Evolutionary conservation across 495 filamentous ascomycete genomes (phyloP).

Genomic region (Talaromyces thailandensis): DNA sequence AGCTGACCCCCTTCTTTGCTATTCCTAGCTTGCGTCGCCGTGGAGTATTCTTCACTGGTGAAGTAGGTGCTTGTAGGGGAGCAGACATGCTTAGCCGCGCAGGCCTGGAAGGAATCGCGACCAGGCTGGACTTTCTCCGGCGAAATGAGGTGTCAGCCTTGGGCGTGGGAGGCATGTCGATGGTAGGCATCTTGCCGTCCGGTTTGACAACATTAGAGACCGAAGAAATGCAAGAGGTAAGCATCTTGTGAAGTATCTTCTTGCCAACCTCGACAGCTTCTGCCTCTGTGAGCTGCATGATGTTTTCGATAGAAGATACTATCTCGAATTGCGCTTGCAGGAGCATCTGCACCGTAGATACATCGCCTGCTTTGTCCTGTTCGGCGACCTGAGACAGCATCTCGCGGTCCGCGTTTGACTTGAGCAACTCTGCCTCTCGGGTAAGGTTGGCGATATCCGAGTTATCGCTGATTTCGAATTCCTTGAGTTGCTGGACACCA

Average conservation of each 20-base stretch:
- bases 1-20: constrained; percentile 69
- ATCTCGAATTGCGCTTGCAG: constrained; percentile 89
- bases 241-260: constrained; percentile 65
- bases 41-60: constrained; percentile 66
- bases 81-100: constrained; percentile 23
- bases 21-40: constrained; percentile 62
- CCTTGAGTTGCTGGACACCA: constrained; percentile 66
- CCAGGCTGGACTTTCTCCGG: constrained; percentile 52
- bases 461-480: constrained; percentile 63
- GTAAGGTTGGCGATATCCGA: constrained; percentile 63
- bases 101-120: constrained; percentile 24
- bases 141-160: constrained; percentile 65
- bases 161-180: constrained; percentile 42
- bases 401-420: constrained; percentile 76
- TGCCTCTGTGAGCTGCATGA: constrained; percentile 67
- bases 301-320: constrained; percentile 68
- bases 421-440: constrained; percentile 76
- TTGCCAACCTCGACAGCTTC: constrained; percentile 77
- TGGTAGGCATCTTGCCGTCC: constrained; percentile 61
- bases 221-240: constrained; percentile 63
- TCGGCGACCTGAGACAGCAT: constrained; percentile 68
- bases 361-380: constrained; percentile 73
- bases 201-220: constrained; percentile 82
- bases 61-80: constrained; percentile 30
- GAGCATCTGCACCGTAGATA: constrained; percentile 67